Evolutionary conservation across 2,329 filamentous ascomycete genomes (phyloP), one percentile per base, ranked within the genome.

Genomic region (Aspergillus pseudotamarii): DNA sequence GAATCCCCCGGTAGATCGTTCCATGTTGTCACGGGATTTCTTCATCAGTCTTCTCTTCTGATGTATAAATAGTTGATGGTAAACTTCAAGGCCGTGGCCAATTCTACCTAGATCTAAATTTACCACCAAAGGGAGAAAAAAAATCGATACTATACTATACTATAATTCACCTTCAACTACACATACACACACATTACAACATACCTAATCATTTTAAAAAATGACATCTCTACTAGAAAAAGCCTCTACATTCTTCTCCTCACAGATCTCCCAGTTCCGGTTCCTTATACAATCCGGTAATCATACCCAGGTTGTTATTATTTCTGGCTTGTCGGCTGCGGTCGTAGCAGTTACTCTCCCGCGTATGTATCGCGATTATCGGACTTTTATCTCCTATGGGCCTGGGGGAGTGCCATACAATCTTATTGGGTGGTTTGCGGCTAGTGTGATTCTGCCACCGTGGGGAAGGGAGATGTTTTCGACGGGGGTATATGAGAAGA

Each of bases 381-480:
- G 64, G n/a, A 66, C 67, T 34, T 80, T 75, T 66, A 64, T 72
- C 14, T 71, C 71, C n/a, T 75, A 79, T 48, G 77, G 78, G 1
- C 73, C 69, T 1, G 77, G 77, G 8, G 78, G 78, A 0, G 59
- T 72, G 2, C 77, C 77, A 2, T 71, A 76, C 60, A 79, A 80
- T 63, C 41, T 72, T 14, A 36, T 75, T 30, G 78, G 78, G 53
- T 80, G 76, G 75, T 51, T 78, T 14, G 45, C 69, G 10, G 68
- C 68, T 36, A 68, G 65, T 16, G 51, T 70, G 32, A 48, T 74
- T 1, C 67, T 72, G 30, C 65, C 70, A 34, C 73, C 73, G 1
- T 70, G 73, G 41, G 59, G 58, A 16, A 54, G 65, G 14, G 73
- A 76, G n/a, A 72, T 72, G 69, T 56, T 75, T 51, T 67, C 67